Conservation (phyloP, 2,329 filamentous ascomycete genomes). For the Tolypocladium tropicale region DNA sequence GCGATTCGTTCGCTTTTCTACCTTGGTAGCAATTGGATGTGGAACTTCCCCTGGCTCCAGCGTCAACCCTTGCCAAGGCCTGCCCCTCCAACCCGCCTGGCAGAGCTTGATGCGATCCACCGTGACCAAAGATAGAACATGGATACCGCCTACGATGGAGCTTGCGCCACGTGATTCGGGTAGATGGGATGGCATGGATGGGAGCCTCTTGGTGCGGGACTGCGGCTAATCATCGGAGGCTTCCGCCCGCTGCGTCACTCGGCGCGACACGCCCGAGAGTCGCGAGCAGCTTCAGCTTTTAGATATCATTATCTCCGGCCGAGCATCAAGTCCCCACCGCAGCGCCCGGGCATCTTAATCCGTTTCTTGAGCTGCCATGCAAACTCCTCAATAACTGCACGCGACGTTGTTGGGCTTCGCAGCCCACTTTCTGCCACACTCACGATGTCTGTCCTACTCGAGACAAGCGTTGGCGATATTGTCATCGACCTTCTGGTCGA, state of each 20-base stretch:
- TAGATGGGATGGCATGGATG: not conserved
- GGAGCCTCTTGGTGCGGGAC: too few relatives aligned
- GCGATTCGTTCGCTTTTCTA: too few relatives aligned
- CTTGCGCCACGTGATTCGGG: not conserved
- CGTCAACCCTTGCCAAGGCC: not conserved
- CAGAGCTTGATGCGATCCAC: not conserved
- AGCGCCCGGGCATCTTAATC: not conserved
- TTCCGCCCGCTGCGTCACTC: not conserved
- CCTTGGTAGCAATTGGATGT: too few relatives aligned
- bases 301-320: not conserved
- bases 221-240: not conserved
- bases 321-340: not conserved
- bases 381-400: not conserved
- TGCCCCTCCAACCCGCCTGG: not conserved
- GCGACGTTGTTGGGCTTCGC: not conserved
- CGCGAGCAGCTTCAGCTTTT: not conserved
- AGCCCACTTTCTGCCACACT: not conserved
- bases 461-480: slow-evolving; percentile 88
- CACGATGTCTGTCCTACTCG: slow-evolving; percentile 81
- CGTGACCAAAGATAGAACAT: too few relatives aligned
- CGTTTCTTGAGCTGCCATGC: not conserved
- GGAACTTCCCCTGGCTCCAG: not conserved
- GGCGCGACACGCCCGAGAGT: not conserved
- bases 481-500: slow-evolving; percentile 88
- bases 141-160: too few relatives aligned